Evolutionary conservation across 257 asterid genomes (phyloP).

Genomic region (Hygrophila difformis): DNA sequence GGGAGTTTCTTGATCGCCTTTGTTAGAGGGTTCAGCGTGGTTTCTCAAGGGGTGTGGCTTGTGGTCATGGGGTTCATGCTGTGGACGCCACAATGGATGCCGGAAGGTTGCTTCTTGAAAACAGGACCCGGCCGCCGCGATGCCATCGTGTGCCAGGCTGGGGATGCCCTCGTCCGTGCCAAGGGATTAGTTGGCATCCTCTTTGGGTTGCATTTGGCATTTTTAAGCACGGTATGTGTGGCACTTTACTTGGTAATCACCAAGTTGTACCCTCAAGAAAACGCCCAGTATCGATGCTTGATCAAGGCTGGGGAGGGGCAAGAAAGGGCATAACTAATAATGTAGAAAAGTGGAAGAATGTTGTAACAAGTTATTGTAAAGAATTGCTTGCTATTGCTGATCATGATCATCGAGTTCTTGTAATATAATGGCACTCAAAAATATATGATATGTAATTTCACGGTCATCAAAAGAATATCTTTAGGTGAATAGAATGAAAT

Average conservation of each 20-base stretch:
- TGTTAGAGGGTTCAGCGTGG: conserved; percentile 36
- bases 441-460: too few species aligned
- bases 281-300: conserved; percentile 34
- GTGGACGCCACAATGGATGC: conserved; percentile 53
- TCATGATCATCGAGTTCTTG: too few species aligned
- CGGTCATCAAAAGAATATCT: too few species aligned
- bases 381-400: too few species aligned
- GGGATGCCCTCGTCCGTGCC: conserved; percentile 54
- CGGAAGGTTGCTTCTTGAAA: conserved; percentile 45
- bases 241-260: conserved; percentile 30
- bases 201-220: conserved; percentile 54
- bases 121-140: conserved; percentile 32
- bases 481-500: too few species aligned
- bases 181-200: conserved; percentile 56
- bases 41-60: conserved; percentile 77
- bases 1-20: conserved; percentile 57
- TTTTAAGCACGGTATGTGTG: conserved; percentile 26
- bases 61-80: conserved; percentile 61
- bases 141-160: conserved; percentile 40
- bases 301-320: conserved; percentile 22
- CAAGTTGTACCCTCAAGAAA: conserved; percentile 25
- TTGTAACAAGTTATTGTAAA: too few species aligned
- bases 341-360: too few species aligned
- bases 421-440: too few species aligned
- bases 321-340: conserved; percentile 20